Conservation (phyloP, 305 asterid genomes). For the Salvia sclarea region DNA sequence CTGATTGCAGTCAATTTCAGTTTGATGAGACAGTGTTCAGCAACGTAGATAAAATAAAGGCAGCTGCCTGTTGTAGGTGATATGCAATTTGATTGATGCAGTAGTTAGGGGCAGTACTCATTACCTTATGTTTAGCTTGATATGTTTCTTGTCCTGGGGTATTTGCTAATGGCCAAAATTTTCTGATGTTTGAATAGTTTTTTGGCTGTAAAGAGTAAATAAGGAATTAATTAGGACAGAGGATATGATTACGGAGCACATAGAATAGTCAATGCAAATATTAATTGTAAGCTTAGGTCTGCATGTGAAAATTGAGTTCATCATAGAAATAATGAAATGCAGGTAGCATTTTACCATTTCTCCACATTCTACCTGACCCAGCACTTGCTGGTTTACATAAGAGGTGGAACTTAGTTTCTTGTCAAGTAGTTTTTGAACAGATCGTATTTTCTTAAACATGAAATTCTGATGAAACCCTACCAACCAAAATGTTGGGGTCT, state of each 20-base stretch:
- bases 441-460: constrained; percentile 1
- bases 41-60: background rate
- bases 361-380: background rate
- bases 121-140: background rate
- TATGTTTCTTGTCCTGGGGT: background rate
- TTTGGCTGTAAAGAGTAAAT: background rate
- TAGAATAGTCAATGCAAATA: background rate
- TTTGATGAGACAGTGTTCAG: constrained; percentile 12
- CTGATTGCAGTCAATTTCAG: background rate
- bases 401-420: background rate
- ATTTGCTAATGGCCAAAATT: background rate
- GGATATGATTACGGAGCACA: too few species aligned
- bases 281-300: background rate
- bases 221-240: background rate
- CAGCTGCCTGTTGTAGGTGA: background rate
- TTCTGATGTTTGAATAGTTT: background rate
- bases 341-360: background rate
- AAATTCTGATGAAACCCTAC: background rate
- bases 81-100: background rate
- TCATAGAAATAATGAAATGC: background rate
- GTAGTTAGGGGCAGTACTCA: background rate
- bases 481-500: too few species aligned
- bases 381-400: background rate
- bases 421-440: background rate
- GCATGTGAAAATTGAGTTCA: background rate